These are phyloP conservation scores for Phytophthora litchii DNA, from an alignment of 352 stramenopile genomes.

Conservation along the genomic window DNA sequence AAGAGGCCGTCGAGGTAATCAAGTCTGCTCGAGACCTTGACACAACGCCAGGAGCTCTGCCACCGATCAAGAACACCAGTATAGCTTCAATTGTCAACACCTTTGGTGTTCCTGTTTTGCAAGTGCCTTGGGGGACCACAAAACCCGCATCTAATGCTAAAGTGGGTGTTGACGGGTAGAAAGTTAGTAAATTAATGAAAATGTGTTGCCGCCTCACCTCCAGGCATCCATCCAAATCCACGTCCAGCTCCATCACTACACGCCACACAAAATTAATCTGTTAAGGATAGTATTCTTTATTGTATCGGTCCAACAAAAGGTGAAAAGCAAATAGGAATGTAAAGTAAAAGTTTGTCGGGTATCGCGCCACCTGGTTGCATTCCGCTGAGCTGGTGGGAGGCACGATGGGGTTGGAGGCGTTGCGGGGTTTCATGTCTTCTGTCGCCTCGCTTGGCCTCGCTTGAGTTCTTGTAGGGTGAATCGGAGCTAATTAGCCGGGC, in stretches of 20 bases:
- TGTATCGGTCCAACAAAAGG: slow-evolving; percentile 37
- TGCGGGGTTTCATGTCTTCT: slow-evolving; percentile 31
- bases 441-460: slow-evolving; percentile 27
- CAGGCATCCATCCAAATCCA: neutral
- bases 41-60: slow-evolving; percentile 1
- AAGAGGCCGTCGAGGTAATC: slow-evolving; percentile 49
- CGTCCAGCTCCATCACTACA: slow-evolving; percentile 8
- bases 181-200: slow-evolving; percentile 15
- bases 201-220: slow-evolving; percentile 1
- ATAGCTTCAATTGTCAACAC: slow-evolving; percentile 16
- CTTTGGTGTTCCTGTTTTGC: slow-evolving; percentile 19
- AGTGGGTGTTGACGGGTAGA: slow-evolving; percentile 37
- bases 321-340: slow-evolving; percentile 32
- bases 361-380: slow-evolving; percentile 33
- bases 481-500: slow-evolving; percentile 33
- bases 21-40: slow-evolving; percentile 48
- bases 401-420: slow-evolving; percentile 21
- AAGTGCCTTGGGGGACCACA: slow-evolving; percentile 14
- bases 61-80: slow-evolving; percentile 5
- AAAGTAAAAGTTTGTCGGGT: slow-evolving; percentile 27
- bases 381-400: slow-evolving; percentile 32
- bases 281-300: slow-evolving; percentile 42
- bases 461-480: slow-evolving; percentile 15
- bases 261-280: slow-evolving; percentile 11
- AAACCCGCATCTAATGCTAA: slow-evolving; percentile 25